Evolutionary conservation across 345 rosid genomes (phyloP).

Genomic region (Populus pruinosa): DNA sequence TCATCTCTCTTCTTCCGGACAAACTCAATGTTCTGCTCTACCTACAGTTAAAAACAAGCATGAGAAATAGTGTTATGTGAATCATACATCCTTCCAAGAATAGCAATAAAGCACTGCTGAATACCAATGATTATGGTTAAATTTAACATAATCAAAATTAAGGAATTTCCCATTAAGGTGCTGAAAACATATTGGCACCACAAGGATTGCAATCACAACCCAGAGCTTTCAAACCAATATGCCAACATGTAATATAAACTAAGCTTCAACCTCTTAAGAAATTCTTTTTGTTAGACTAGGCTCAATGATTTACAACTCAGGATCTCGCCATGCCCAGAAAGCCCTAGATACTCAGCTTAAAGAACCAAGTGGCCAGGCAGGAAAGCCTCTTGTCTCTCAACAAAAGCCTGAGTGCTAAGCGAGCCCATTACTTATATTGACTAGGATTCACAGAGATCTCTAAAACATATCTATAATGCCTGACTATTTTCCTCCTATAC

Average conservation of each 20-base stretch:
- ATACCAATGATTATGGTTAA: not conserved
- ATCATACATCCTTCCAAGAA: not conserved
- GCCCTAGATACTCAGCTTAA: not conserved
- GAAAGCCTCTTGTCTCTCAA: not conserved
- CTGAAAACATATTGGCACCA: not conserved
- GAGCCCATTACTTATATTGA: not conserved
- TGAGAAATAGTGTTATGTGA: not conserved
- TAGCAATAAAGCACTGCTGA: not conserved
- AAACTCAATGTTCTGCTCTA: constrained; percentile 69
- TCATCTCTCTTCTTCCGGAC: constrained; percentile 80
- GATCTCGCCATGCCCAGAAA: not conserved
- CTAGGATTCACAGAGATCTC: not conserved
- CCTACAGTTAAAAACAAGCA: constrained; percentile 34
- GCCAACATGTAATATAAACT: not conserved
- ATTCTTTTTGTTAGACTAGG: not conserved
- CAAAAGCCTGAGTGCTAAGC: not conserved
- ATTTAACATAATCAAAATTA: not conserved
- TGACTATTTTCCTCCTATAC: not conserved
- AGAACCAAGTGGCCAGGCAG: not conserved
- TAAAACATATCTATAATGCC: not conserved
- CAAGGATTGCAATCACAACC: not conserved
- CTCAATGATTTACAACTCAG: not conserved
- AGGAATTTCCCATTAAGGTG: not conserved
- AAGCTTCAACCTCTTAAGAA: not conserved
- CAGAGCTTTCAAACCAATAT: not conserved